Base-by-base conservation (phyloP, 768 basidiomycete genomes). In the Amanita rubescens region DNA sequence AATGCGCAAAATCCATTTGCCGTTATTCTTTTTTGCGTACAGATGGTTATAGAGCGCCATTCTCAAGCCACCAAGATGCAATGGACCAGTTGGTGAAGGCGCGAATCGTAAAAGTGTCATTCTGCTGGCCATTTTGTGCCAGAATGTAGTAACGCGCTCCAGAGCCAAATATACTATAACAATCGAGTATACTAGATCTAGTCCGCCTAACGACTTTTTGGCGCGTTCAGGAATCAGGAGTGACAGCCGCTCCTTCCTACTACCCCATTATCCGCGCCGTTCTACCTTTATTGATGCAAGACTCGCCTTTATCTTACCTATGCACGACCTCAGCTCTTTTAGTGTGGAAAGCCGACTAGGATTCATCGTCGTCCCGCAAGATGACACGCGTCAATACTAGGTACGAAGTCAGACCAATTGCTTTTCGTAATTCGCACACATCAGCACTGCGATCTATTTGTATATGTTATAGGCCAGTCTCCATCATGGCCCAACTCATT, bases 1-100 rank as follows among this genome's bases (percentile, higher is more conserved):
- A 37, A 98, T 84, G 48, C 96, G 75, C 60, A 98, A 70, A 34
- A 97, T 80, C 91, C 92, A 96, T 62, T 86, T 86, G 2, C 95
- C 96, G 2, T 81, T 83, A 12, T 80, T 73, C 65, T 90, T 91
- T 60, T 77, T 78, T 8, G 95, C 90, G 53, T 86, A 84, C 0
- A 97, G 68, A 62, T 96, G 80, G 62, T 98, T 98, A 69, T 93
- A 95, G 2, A 99, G 72, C 0, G 94, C 96, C 51, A 94, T 98
- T 15, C 96, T 74, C 12, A 99, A 80, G 0, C 96, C 96, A 0
- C 96, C 96, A 1, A 99, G 82, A 67, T 99, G 96, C 4, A 98
- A 73, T 30, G 86, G 79, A 1, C 96, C 96, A 0, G 96, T 99
- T 1, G 96, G 96, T 1, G 96, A 98, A 1, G 96, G 96, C 2